These are phyloP conservation scores for Aspergillus ostianus DNA, from an alignment of 495 filamentous ascomycete species.

Conservation along the genomic window DNA sequence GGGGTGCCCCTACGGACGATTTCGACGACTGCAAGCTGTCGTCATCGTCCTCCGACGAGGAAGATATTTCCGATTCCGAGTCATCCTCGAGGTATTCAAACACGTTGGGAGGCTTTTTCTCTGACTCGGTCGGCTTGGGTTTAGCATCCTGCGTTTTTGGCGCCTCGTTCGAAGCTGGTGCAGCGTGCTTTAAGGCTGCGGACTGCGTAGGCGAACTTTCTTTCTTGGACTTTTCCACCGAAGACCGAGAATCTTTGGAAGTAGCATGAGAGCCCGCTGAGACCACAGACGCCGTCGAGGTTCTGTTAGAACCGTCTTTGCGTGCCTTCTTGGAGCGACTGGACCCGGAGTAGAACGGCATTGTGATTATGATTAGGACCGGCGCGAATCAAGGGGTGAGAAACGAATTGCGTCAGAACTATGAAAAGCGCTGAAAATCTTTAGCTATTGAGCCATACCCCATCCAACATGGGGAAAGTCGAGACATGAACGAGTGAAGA, in stretches of 20 bases:
- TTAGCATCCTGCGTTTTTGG: slow-evolving; percentile 15
- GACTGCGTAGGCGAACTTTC: slow-evolving; percentile 13
- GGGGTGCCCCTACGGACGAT: not conserved
- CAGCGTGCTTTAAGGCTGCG: slow-evolving; percentile 15
- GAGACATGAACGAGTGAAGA: slow-evolving; percentile 19
- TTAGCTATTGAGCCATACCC: slow-evolving; percentile 23
- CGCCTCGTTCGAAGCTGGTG: slow-evolving; percentile 15
- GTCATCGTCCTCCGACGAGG: slow-evolving; percentile 27
- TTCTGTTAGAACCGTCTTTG: slow-evolving; percentile 33
- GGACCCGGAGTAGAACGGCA: slow-evolving; percentile 32
- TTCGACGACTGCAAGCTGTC: slow-evolving; percentile 7
- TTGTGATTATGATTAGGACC: slow-evolving; percentile 14
- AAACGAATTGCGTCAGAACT: slow-evolving; percentile 15
- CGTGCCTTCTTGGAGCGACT: slow-evolving; percentile 30
- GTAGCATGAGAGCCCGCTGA: slow-evolving; percentile 22
- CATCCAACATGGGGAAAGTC: slow-evolving; percentile 6
- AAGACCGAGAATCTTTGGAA: slow-evolving; percentile 20
- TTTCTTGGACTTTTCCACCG: slow-evolving; percentile 24
- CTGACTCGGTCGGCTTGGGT: slow-evolving; percentile 19
- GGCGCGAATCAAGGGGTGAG: slow-evolving; percentile 18
- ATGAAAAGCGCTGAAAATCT: slow-evolving; percentile 7
- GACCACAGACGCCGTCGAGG: slow-evolving; percentile 28
- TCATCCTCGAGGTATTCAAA: slow-evolving; percentile 43
- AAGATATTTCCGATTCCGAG: slow-evolving; percentile 21
- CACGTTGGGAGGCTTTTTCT: slow-evolving; percentile 35